Percentiles rank a stretch among this genome's conserved stretches.
These are phyloP conservation scores for Coemansia sp. DNA, from an alignment of 192 early-diverging fungal species.

Conservation along the genomic window DNA sequence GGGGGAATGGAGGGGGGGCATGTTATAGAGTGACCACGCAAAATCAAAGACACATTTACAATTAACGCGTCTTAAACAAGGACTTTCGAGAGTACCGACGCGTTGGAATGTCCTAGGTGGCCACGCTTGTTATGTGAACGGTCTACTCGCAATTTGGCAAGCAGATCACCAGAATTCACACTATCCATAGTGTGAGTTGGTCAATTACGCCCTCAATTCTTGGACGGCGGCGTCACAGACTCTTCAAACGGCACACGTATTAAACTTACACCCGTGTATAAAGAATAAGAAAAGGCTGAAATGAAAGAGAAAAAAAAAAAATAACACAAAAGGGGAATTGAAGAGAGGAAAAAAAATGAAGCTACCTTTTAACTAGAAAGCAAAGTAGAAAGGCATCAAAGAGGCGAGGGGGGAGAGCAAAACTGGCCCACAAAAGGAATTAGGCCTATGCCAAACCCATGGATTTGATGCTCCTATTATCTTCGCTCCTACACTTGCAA, in stretches of 20 bases:
- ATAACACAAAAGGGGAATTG: slow-evolving; percentile 3
- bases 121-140: not conserved
- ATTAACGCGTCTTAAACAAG: slow-evolving; percentile 1
- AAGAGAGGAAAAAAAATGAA: not conserved
- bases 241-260: not conserved
- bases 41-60: slow-evolving; percentile 10
- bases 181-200: not conserved
- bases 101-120: not conserved
- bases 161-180: slow-evolving; percentile 1
- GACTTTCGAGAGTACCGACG: not conserved
- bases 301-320: slow-evolving; percentile 11
- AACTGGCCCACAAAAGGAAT: not conserved
- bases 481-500: not conserved
- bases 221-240: not conserved
- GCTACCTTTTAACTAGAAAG: slow-evolving; percentile 6
- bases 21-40: not conserved
- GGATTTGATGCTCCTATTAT: not conserved
- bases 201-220: slow-evolving; percentile 1
- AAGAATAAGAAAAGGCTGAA: slow-evolving; percentile 2
- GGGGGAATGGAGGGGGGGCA: not conserved
- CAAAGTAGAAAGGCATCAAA: not conserved
- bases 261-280: slow-evolving; percentile 18
- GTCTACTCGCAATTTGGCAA: not conserved
- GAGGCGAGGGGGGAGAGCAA: not conserved
- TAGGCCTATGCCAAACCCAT: not conserved